These are phyloP conservation scores for Sherardia arvensis DNA, from an alignment of 257 asterid genomes.

Conservation along the genomic window DNA sequence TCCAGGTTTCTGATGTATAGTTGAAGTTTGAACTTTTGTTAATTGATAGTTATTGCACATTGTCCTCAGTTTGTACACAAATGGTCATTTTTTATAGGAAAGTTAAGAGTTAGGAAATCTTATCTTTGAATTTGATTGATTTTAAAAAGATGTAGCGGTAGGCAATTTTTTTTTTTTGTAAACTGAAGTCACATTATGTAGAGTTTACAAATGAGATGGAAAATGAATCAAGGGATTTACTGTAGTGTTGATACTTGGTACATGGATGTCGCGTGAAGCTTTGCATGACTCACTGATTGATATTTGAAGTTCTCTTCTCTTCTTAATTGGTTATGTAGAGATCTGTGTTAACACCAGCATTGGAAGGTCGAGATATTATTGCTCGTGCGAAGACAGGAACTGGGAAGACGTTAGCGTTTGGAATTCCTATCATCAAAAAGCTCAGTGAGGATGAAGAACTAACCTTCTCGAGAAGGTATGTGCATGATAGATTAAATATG, in stretches of 20 bases:
- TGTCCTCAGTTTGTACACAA: too few species aligned
- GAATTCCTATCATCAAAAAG: conserved; percentile 80
- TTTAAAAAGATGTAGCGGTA: background rate
- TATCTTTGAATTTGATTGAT: too few species aligned
- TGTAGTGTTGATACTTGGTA: background rate
- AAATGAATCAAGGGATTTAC: background rate
- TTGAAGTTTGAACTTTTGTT: too few species aligned
- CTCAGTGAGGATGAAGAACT: conserved; percentile 49
- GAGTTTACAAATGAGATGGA: background rate
- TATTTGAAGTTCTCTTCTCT: background rate
- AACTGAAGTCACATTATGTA: background rate
- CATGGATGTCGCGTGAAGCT: background rate
- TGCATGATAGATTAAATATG: background rate
- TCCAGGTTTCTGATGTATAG: background rate
- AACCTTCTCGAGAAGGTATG: conserved; percentile 53
- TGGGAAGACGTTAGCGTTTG: conserved; percentile 98
- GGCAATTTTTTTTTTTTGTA: background rate
- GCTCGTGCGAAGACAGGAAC: conserved; percentile 99
- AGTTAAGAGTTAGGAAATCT: too few species aligned
- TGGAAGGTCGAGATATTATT: conserved; percentile 88
- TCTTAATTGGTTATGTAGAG: conserved; percentile 39
- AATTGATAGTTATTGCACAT: too few species aligned
- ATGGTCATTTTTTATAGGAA: background rate
- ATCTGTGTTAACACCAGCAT: conserved; percentile 79
- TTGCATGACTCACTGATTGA: background rate